Conservation (phyloP, 495 filamentous ascomycete genomes). For the Echria macrotheca region DNA sequence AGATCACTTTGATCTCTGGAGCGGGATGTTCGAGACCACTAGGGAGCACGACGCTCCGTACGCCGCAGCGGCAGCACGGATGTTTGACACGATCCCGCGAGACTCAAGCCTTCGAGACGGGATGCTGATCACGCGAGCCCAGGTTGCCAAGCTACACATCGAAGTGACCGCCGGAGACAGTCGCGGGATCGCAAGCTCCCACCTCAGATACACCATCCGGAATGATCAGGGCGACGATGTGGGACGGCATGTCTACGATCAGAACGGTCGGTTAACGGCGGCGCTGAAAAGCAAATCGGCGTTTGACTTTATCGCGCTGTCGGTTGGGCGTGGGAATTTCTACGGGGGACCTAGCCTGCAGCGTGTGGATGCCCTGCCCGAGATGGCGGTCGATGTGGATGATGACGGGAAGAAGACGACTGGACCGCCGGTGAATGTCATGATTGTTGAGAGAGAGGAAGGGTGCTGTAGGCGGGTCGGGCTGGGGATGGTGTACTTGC, state of each 20-base stretch:
- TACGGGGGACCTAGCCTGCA: not conserved
- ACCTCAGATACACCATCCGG: not conserved
- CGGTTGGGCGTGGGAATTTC: not conserved
- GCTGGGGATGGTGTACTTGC: not conserved
- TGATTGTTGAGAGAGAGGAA: not conserved
- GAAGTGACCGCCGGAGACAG: not conserved
- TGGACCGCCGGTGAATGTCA: not conserved
- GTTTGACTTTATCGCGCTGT: not conserved
- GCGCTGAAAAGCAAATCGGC: not conserved
- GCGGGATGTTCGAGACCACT: too few species aligned
- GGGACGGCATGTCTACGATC: not conserved
- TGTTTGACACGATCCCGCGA: not conserved
- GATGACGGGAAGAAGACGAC: not conserved
- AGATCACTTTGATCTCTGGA: too few species aligned
- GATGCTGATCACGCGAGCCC: not conserved
- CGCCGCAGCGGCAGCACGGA: not conserved
- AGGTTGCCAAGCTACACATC: not conserved
- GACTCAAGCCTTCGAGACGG: not conserved
- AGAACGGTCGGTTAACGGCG: not conserved
- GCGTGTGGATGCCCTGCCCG: too few species aligned
- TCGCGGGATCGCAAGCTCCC: not conserved
- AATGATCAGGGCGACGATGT: not conserved
- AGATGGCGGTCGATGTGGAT: not conserved
- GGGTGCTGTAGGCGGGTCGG: not conserved
- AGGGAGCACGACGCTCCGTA: too few species aligned